Percentiles rank a stretch among this genome's conserved stretches.
phyloP scores from a whole-genome alignment of 768 basidiomycete species.

The Auriscalpium orientale region DNA sequence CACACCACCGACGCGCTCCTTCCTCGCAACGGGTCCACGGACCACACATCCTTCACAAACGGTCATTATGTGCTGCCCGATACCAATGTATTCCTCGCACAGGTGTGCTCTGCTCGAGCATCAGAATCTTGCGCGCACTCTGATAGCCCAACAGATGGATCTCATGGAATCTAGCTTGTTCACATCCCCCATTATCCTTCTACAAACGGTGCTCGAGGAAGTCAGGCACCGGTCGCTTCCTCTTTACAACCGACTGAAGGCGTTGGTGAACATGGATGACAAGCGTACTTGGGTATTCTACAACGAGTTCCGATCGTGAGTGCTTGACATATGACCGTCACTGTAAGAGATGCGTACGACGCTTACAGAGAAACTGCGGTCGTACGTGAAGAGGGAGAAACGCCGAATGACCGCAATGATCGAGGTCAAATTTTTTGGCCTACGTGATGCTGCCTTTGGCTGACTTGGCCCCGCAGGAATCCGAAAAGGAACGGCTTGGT shows the following conservation, averaged over 20 bases:
- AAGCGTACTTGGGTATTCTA: slow-evolving; percentile 82
- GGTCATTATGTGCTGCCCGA: slow-evolving; percentile 88
- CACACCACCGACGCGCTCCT: slow-evolving; percentile 36
- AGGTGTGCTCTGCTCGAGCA: slow-evolving; percentile 39
- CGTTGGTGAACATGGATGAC: slow-evolving; percentile 77
- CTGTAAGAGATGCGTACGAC: neutral
- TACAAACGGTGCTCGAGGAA: slow-evolving; percentile 96
- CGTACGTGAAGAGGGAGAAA: slow-evolving; percentile 67
- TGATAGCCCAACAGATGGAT: slow-evolving; percentile 65
- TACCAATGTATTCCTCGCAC: slow-evolving; percentile 90
- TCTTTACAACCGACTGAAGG: slow-evolving; percentile 85
- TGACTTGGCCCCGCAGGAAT: slow-evolving; percentile 54
- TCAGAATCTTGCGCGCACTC: neutral
- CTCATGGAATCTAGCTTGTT: slow-evolving; percentile 76
- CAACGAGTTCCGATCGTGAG: slow-evolving; percentile 78
- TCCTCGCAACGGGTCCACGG: slow-evolving; percentile 48
- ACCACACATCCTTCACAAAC: slow-evolving; percentile 48
- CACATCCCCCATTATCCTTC: slow-evolving; percentile 72
- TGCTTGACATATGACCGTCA: slow-evolving; percentile 10
- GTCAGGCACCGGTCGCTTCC: slow-evolving; percentile 91
- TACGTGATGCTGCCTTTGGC: neutral
- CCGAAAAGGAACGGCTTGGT: slow-evolving; percentile 83
- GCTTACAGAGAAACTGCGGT: slow-evolving; percentile 67
- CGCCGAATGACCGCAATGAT: slow-evolving; percentile 92
- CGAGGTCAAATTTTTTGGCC: slow-evolving; percentile 45